Conservation (phyloP, 2,329 filamentous ascomycete species). For the Arthroderma sp. region DNA sequence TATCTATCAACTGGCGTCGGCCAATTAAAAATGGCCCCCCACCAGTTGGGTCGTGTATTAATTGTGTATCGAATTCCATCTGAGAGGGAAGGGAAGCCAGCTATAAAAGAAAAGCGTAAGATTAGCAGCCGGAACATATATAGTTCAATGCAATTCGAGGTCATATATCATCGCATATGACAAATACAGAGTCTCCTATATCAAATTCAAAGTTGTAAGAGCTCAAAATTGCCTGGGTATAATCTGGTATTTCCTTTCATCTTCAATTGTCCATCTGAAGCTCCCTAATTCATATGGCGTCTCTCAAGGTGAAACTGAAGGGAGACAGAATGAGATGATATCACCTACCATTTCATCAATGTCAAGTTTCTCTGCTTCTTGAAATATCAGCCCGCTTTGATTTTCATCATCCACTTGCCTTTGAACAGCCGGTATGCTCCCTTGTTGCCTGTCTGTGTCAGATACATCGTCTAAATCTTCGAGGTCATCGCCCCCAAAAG, state of each 20-base stretch:
- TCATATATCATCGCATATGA: too few relatives aligned
- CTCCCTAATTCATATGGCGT: too few relatives aligned
- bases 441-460: background rate
- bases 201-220: too few relatives aligned
- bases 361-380: conserved; percentile 29
- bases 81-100: conserved; percentile 46
- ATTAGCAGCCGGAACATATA: background rate
- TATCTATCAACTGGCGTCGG: conserved; percentile 51
- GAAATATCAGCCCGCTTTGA: background rate
- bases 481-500: conserved; percentile 10
- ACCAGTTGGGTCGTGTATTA: conserved; percentile 23
- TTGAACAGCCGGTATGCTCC: background rate
- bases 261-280: background rate
- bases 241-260: too few relatives aligned
- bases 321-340: background rate
- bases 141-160: too few relatives aligned
- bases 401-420: background rate
- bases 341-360: conserved; percentile 39
- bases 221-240: too few relatives aligned
- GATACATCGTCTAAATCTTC: conserved; percentile 6
- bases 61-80: conserved; percentile 45
- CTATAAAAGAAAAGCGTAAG: conserved; percentile 25
- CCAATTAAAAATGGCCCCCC: conserved; percentile 30
- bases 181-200: too few relatives aligned
- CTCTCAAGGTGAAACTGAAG: too few relatives aligned